phyloP scores from a whole-genome alignment of 768 basidiomycete genomes.

The Kwoniella bestiolae region DNA sequence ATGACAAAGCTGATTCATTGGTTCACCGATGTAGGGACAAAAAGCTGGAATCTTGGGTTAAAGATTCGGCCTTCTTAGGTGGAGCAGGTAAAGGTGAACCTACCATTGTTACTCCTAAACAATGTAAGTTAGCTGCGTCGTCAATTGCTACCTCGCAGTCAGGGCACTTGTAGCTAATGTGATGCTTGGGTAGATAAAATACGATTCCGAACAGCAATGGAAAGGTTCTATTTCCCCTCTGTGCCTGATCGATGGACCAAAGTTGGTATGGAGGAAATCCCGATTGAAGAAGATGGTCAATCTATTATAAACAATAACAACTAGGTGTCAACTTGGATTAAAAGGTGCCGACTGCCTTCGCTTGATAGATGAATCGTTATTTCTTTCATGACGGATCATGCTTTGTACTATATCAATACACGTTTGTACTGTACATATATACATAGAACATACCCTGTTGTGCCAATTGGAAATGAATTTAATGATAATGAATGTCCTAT shows the following conservation, averaged over 20 bases:
- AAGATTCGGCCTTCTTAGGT: slow-evolving; percentile 88
- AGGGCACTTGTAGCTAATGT: no score
- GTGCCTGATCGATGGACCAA: slow-evolving; percentile 57
- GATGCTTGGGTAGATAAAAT: slow-evolving; percentile 42
- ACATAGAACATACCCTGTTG: not conserved
- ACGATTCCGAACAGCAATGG: slow-evolving; percentile 56
- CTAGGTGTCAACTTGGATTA: no score
- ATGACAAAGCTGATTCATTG: not conserved
- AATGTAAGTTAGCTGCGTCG: slow-evolving; percentile 73
- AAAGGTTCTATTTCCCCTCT: slow-evolving; percentile 55
- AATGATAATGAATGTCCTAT: not conserved
- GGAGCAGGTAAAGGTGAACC: slow-evolving; percentile 82
- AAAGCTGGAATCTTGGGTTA: slow-evolving; percentile 96
- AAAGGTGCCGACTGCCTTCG: no score
- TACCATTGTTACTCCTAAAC: slow-evolving; percentile 93
- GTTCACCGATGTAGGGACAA: slow-evolving; percentile 77
- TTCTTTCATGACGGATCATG: not conserved
- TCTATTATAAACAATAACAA: not conserved
- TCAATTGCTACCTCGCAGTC: no score
- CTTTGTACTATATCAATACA: not conserved
- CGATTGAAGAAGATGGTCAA: slow-evolving; percentile 37
- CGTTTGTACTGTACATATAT: not conserved
- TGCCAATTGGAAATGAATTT: not conserved
- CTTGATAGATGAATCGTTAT: not conserved
- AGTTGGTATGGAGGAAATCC: slow-evolving; percentile 40